Evolutionary conservation across 202 grass and related monocot genomes (phyloP).

Genomic region (Hordeum pubiflorum): DNA sequence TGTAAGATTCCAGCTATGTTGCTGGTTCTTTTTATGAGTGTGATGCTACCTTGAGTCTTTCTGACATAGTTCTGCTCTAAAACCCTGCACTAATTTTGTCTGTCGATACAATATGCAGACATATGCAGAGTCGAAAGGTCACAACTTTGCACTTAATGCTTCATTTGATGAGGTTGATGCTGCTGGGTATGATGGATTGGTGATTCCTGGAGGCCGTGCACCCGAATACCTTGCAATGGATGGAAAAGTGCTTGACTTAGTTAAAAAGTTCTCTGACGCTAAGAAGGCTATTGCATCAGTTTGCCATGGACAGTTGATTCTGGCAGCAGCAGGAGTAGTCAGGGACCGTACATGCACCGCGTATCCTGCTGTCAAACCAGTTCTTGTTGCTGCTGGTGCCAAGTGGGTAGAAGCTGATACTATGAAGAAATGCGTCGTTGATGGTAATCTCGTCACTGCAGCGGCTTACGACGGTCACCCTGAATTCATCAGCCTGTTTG

Average conservation of each 20-base stretch:
- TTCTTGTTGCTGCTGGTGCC: conserved; percentile 64
- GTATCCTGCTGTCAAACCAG: conserved; percentile 60
- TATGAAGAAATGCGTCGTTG: conserved; percentile 46
- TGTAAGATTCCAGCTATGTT: background rate
- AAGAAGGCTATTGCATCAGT: conserved; percentile 70
- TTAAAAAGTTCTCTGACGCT: conserved; percentile 43
- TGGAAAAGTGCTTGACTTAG: conserved; percentile 47
- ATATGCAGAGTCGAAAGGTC: conserved; percentile 76
- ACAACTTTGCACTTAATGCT: conserved; percentile 83
- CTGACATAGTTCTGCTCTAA: conserved; percentile 1
- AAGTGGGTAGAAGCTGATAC: conserved; percentile 80
- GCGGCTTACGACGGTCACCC: conserved; percentile 62
- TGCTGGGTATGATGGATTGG: conserved; percentile 55
- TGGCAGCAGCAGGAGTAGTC: conserved; percentile 63
- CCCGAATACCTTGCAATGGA: conserved; percentile 84
- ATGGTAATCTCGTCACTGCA: conserved; percentile 65
- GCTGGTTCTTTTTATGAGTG: background rate
- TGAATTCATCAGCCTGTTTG: conserved; percentile 72
- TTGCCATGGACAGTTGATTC: conserved; percentile 86
- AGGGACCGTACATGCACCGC: conserved; percentile 54
- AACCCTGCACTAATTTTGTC: background rate
- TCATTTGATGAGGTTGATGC: conserved; percentile 51
- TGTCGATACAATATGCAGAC: conserved; percentile 34
- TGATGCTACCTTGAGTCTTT: background rate
- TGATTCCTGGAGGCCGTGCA: conserved; percentile 87